Percentiles rank a stretch among this genome's conserved stretches.
Conservation (phyloP, 306 rosid genomes). For the Glycine tomentella region DNA sequence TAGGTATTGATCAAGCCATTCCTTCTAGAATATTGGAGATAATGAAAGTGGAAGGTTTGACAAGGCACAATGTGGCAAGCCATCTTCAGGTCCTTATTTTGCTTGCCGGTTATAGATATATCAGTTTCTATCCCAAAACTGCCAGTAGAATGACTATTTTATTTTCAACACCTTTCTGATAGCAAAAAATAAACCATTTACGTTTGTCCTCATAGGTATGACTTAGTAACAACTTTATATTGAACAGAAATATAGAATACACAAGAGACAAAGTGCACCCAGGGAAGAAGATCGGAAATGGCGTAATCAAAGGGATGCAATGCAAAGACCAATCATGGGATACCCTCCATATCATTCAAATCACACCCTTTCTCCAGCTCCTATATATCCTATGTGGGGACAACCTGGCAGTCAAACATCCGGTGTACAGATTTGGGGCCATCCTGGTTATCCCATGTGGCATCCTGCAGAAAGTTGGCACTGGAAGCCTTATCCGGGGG, state of each 20-base stretch:
- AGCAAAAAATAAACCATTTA: constrained; percentile 1
- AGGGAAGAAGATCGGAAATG: constrained; percentile 75
- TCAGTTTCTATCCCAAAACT: constrained; percentile 19
- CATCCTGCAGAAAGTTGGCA: constrained; percentile 72
- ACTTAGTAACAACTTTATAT: constrained; percentile 37
- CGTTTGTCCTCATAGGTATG: constrained; percentile 8
- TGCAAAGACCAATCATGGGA: constrained; percentile 79
- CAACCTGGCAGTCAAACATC: constrained; percentile 57
- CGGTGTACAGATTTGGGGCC: constrained; percentile 66
- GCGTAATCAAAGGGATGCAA: constrained; percentile 63
- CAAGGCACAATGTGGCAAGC: constrained; percentile 98
- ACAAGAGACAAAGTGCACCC: constrained; percentile 78
- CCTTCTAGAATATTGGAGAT: constrained; percentile 96
- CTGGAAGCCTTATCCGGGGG: constrained; percentile 79
- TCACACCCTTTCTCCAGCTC: constrained; percentile 59
- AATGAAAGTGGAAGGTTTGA: constrained; percentile 92
- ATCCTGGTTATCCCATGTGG: constrained; percentile 72
- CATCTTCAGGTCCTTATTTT: constrained; percentile 88
- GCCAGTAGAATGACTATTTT: constrained; percentile 24
- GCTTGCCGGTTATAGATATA: constrained; percentile 21
- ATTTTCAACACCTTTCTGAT: constrained; percentile 24
- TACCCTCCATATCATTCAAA: constrained; percentile 76
- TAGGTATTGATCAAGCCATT: constrained; percentile 97
- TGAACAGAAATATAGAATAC: constrained; percentile 88
- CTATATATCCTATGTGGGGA: constrained; percentile 81